Evolutionary conservation across 257 asterid genomes (phyloP), one percentile per base, ranked within the genome.

Genomic region (Fraxinus cuspidata): DNA sequence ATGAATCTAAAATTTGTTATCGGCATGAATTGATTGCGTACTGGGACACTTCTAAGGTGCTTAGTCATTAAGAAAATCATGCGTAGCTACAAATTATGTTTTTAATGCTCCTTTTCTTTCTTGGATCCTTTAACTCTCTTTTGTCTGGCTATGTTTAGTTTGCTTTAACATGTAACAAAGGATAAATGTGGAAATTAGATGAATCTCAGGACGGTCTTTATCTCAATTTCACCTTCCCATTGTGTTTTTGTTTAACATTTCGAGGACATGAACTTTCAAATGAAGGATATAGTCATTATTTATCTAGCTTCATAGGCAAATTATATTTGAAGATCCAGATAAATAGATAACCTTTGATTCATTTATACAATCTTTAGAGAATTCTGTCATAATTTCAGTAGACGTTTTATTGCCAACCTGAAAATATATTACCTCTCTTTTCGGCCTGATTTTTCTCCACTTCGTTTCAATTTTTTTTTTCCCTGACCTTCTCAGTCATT

Each of bases 401-500:
- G 31, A 70, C 19, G 38, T 74, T 56, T 68, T 69, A 68, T 47
- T 73, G 29, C 74, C 69, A 58, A 38, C 58, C 31, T 74, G 66
- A 47, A 9, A 23, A 63, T 51, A 15, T 67, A 13, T 68, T 58
- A 66, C 44, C 21, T 80, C 71, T 40, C 70, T 72, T 71, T 58
- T 47, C 28, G 28, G 70, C 71, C 28, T 44, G 60, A 47, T n/a
- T 69, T 23, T 34, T 18, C 29, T 18, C 21, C 16, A 15, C 73
- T 66, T 79, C 58, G 40, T 67, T 75, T 66, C 73, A 6, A 7
- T 37, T 37, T 37, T 37, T 35, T 35, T 35, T 21, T 8, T 78
- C 34, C 27, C 37, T 81, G 80, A 75, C 77, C 66, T 69, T 81
- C 71, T 65, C 16, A 65, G 13, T 34, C 12, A 11, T 15, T 38